Evolutionary conservation across 441 rosid species (phyloP).

Genomic region (Eugenia klotzschiana): DNA sequence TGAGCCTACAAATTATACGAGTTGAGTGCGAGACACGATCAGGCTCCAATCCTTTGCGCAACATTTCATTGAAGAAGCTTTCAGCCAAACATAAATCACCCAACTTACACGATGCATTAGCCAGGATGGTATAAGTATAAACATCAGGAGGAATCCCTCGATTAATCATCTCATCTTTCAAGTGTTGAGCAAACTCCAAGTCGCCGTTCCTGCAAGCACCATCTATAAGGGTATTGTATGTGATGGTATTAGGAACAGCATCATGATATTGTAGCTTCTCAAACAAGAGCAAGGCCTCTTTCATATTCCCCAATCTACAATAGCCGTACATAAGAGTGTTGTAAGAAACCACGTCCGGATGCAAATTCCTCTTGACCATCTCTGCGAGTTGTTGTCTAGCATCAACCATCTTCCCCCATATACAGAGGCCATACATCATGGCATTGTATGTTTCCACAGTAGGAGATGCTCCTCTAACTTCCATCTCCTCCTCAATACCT

Average conservation of each 20-base stretch:
- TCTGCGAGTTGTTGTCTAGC: slow-evolving; percentile 32
- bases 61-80: slow-evolving; percentile 45
- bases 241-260: slow-evolving; percentile 33
- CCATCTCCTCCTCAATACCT: slow-evolving; percentile 36
- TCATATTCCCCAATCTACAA: slow-evolving; percentile 33
- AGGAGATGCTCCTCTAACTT: slow-evolving; percentile 24
- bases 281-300: slow-evolving; percentile 48
- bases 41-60: slow-evolving; percentile 32
- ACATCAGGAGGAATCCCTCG: slow-evolving; percentile 41
- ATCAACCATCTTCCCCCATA: slow-evolving; percentile 28
- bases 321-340: slow-evolving; percentile 53
- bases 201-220: slow-evolving; percentile 54
- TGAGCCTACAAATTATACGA: slow-evolving; percentile 35
- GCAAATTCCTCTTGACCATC: slow-evolving; percentile 27
- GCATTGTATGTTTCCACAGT: slow-evolving; percentile 31
- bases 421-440: slow-evolving; percentile 34
- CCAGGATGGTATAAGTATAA: slow-evolving; percentile 50
- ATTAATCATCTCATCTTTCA: slow-evolving; percentile 48
- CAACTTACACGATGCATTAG: slow-evolving; percentile 38
- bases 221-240: slow-evolving; percentile 54
- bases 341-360: slow-evolving; percentile 52
- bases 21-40: slow-evolving; percentile 39
- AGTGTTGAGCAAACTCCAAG: slow-evolving; percentile 32
- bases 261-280: slow-evolving; percentile 28
- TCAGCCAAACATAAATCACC: slow-evolving; percentile 35